A percentile compares a stretch with the other conserved stretches of the same genome.
phyloP scores from a whole-genome alignment of 345 rosid species.

The Crucihimalaya himalaica region DNA sequence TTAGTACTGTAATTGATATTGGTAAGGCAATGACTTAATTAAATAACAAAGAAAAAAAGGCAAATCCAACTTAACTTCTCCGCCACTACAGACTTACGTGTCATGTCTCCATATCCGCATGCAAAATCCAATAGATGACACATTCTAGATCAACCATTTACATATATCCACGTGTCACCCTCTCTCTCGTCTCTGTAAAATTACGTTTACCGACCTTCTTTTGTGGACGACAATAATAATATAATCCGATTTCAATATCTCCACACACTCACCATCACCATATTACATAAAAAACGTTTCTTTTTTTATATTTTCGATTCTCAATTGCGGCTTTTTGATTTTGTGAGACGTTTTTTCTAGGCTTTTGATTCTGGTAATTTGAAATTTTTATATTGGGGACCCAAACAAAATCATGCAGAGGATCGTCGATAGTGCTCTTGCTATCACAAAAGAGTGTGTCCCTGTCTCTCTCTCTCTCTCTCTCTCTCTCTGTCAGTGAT shows the following conservation, averaged over 20 bases:
- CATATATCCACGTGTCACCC: conserved; percentile 14
- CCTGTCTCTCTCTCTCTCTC: conserved; percentile 20
- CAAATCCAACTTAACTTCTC: conserved; percentile 20
- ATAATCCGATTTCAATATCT: conserved; percentile 8
- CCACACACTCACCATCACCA: no score
- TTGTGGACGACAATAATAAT: conserved; percentile 41
- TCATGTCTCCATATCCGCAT: conserved; percentile 33
- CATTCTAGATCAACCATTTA: conserved; percentile 17
- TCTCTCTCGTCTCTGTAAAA: conserved; percentile 8
- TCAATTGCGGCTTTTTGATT: conserved; percentile 4
- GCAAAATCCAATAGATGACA: conserved; percentile 37
- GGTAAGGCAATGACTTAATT: neutral
- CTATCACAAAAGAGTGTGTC: conserved; percentile 86
- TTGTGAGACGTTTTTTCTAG: neutral
- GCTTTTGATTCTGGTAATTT: neutral
- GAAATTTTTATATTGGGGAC: neutral
- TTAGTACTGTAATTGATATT: neutral
- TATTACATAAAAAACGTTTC: neutral
- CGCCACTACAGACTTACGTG: conserved; percentile 43
- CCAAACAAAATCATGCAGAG: conserved; percentile 57
- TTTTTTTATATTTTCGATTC: no score
- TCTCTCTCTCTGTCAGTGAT: neutral
- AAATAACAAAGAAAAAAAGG: neutral
- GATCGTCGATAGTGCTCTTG: conserved; percentile 75
- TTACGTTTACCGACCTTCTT: conserved; percentile 30